A percentile compares a stretch with the other conserved stretches of the same genome.
These are phyloP conservation scores for Fusarium secorum DNA, from an alignment of 2,329 filamentous ascomycete species.

Conservation along the genomic window DNA sequence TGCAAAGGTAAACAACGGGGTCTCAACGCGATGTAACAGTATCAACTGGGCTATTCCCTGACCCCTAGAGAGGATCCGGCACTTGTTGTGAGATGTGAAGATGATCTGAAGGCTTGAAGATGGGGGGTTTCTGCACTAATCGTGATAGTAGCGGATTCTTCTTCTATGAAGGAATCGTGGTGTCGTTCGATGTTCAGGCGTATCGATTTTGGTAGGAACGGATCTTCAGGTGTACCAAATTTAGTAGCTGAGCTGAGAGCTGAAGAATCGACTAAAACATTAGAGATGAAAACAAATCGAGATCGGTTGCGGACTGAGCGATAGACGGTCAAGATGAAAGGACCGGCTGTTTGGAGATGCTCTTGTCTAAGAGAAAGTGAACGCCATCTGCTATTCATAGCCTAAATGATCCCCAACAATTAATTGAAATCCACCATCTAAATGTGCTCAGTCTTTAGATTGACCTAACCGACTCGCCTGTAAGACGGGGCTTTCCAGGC, in stretches of 20 bases:
- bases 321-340: slow-evolving; percentile 4
- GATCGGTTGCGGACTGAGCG: not conserved
- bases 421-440: slow-evolving; percentile 3
- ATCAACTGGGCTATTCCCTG: slow-evolving; percentile 32
- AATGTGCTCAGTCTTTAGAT: slow-evolving; percentile 8
- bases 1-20: slow-evolving; percentile 13
- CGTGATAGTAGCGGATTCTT: not conserved
- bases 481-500: slow-evolving; percentile 6
- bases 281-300: slow-evolving; percentile 19
- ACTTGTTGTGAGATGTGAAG: slow-evolving; percentile 22
- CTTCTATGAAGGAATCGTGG: slow-evolving; percentile 4
- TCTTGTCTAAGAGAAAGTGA: slow-evolving; percentile 3
- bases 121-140: not conserved
- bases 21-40: slow-evolving; percentile 33
- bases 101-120: slow-evolving; percentile 13
- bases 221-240: slow-evolving; percentile 3
- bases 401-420: slow-evolving; percentile 19
- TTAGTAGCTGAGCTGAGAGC: not conserved
- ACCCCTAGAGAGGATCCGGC: slow-evolving; percentile 30
- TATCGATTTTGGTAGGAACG: not conserved
- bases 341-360: slow-evolving; percentile 11
- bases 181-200: slow-evolving; percentile 19
- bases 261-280: not conserved
- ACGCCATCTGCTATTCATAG: slow-evolving; percentile 28
- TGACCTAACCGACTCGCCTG: slow-evolving; percentile 12